A percentile compares a stretch with the other conserved stretches of the same genome.
These are phyloP conservation scores for Rhodotorula sp. DNA, from an alignment of 1,284 basidiomycete species.

Conservation along the genomic window DNA sequence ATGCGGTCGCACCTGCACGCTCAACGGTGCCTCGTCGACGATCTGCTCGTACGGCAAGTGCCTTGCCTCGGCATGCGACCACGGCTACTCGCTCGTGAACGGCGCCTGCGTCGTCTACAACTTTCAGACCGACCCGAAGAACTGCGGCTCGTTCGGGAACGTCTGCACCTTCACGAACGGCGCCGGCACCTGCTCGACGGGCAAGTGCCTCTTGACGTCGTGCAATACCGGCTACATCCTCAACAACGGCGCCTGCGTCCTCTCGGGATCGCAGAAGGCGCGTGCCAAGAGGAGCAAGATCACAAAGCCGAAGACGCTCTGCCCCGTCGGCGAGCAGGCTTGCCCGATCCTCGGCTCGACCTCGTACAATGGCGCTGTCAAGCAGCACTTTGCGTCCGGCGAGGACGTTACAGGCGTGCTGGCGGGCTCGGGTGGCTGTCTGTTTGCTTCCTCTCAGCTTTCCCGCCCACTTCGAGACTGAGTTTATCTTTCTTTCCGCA, in stretches of 20 bases:
- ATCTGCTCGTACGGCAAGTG: conserved; percentile 5
- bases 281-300: conserved; percentile 27
- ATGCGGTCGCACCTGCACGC: conserved; percentile 30
- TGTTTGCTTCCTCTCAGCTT: conserved; percentile 20
- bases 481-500: conserved; percentile 13
- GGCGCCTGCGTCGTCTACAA: conserved; percentile 9
- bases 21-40: conserved; percentile 6
- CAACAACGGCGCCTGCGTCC: conserved; percentile 12
- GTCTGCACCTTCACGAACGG: conserved; percentile 12
- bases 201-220: conserved; percentile 8
- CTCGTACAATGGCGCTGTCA: conserved; percentile 26
- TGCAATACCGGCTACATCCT: conserved; percentile 23
- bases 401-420: conserved; percentile 13
- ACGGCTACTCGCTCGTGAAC: conserved; percentile 8
- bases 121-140: conserved; percentile 17
- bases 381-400: conserved; percentile 25
- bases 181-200: conserved; percentile 8
- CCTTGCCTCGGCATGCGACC: conserved; percentile 5
- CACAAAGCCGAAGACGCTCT: conserved; percentile 22
- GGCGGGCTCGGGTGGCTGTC: conserved; percentile 43
- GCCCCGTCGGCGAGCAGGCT: conserved; percentile 38
- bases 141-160: conserved; percentile 18
- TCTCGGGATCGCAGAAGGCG: conserved; percentile 11
- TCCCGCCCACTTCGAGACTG: not conserved
- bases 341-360: conserved; percentile 42